Base-by-base conservation (phyloP, 495 filamentous ascomycete genomes). In the Annulohypoxylon nitens region DNA sequence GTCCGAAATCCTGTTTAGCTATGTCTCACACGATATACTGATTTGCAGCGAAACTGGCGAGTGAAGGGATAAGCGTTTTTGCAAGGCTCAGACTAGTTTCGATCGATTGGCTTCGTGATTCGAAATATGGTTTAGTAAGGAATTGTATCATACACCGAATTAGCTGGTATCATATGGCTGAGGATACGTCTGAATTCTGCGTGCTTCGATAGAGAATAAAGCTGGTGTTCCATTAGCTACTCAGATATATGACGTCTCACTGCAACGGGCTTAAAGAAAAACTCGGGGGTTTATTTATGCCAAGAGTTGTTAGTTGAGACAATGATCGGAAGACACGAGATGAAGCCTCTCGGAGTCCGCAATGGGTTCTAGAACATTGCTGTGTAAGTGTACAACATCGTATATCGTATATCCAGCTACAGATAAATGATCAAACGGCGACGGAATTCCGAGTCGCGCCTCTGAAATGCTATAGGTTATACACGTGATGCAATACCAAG, bases 341-440 rank as follows among this genome's bases (percentile, higher is more conserved):
- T 54, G 64, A 33, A 70, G 61, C 61, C 67, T 14, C 67, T 50
- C 60, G 60, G 61, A 59, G 60, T 48, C 59, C 36, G 57, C 41
- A 34, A 45, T 47, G 60, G 5, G 30, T 39, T 64, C 61, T 45
- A 33, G 53, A 64, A 64, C 67, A 50, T 43, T 50, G 60, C 48
- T 36, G 30, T 36, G 18, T 67, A 39, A 39, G 43, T 20, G 33
- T 14, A 26, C 43, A 11, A 25, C 25, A 47, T 47, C 43, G 39
- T 43, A 47, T 47, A 30, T 39, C 37, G 37, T 39, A 47, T 47
- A 47, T 47, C 18, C 43, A 20, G n/a, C 43, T 47, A 47, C n/a
- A 47, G 5, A 7, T 47, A 20, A 14, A 47, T 47, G 18, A 18
- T 20, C 3, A 20, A 20, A 3, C 16, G 43, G 8, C n/a, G 43